These are phyloP conservation scores for Fragaria ananassa DNA, from an alignment of 306 rosid genomes.

Conservation along the genomic window DNA sequence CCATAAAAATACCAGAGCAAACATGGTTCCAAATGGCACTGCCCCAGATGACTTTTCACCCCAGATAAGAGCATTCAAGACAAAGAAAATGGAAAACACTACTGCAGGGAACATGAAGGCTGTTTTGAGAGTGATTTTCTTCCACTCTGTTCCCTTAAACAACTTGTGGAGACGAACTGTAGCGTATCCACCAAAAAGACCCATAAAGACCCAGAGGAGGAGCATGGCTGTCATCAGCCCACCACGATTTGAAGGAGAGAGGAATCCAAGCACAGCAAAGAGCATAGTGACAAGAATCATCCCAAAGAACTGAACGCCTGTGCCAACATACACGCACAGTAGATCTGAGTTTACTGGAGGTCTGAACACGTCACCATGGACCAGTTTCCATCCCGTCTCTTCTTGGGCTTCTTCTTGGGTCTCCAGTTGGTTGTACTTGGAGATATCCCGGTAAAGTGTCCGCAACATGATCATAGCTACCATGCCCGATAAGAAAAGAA, in stretches of 20 bases:
- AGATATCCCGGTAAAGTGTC: slow-evolving; percentile 92
- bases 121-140: slow-evolving; percentile 60
- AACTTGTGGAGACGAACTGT: slow-evolving; percentile 60
- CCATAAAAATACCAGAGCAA: slow-evolving; percentile 88
- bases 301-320: slow-evolving; percentile 90
- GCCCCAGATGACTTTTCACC: slow-evolving; percentile 90
- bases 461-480: slow-evolving; percentile 98
- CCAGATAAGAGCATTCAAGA: slow-evolving; percentile 88
- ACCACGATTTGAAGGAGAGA: slow-evolving; percentile 89
- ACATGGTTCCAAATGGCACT: slow-evolving; percentile 95
- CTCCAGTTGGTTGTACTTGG: slow-evolving; percentile 85
- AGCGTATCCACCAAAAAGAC: slow-evolving; percentile 69
- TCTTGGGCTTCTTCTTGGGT: slow-evolving; percentile 93
- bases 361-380: slow-evolving; percentile 85
- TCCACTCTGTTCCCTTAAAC: slow-evolving; percentile 88
- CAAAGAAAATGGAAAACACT: slow-evolving; percentile 63
- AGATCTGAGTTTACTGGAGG: slow-evolving; percentile 73
- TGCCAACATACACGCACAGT: slow-evolving; percentile 78
- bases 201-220: slow-evolving; percentile 91
- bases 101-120: slow-evolving; percentile 73
- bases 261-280: slow-evolving; percentile 83
- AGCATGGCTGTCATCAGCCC: slow-evolving; percentile 92
- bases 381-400: slow-evolving; percentile 91
- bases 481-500: slow-evolving; percentile 88
- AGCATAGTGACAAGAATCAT: slow-evolving; percentile 86